A percentile compares a stretch with the other conserved stretches of the same genome.
These are phyloP conservation scores for Moniliophthora roreri DNA, from an alignment of 1,284 basidiomycete genomes.

Conservation along the genomic window DNA sequence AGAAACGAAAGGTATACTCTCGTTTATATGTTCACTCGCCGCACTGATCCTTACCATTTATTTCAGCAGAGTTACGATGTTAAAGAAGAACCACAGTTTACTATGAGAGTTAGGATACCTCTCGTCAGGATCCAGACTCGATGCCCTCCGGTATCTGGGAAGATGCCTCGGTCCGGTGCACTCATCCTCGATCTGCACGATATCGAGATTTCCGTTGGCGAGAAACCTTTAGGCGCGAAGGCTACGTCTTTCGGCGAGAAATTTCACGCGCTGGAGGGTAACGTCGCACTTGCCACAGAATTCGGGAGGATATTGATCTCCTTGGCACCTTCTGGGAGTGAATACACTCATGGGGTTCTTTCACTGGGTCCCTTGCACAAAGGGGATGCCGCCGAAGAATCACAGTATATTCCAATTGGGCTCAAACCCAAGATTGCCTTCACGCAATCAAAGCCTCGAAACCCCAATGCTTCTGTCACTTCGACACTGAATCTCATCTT, in stretches of 20 bases:
- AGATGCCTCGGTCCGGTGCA: constrained; percentile 58
- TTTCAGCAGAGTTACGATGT: not conserved
- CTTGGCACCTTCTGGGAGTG: constrained; percentile 37
- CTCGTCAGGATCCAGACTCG: constrained; percentile 63
- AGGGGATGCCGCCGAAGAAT: constrained; percentile 1
- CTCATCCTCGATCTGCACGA: constrained; percentile 65
- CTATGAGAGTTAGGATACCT: constrained; percentile 38
- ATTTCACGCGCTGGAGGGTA: constrained; percentile 20
- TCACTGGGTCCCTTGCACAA: constrained; percentile 32
- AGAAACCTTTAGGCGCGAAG: constrained; percentile 22
- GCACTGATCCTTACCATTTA: not conserved
- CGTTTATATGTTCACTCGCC: not conserved
- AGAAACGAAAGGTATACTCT: not conserved
- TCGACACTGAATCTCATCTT: constrained; percentile 50
- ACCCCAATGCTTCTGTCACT: constrained; percentile 14
- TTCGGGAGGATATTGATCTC: constrained; percentile 50
- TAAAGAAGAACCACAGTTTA: constrained; percentile 9
- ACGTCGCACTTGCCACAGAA: constrained; percentile 34
- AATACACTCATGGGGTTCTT: constrained; percentile 29
- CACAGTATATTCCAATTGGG: constrained; percentile 6
- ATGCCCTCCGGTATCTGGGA: constrained; percentile 46
- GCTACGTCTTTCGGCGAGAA: constrained; percentile 40
- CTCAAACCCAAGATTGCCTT: constrained; percentile 32
- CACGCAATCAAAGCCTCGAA: constrained; percentile 21
- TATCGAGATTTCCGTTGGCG: constrained; percentile 40